These are phyloP conservation scores for Coprinopsis marcescibilis DNA, from an alignment of 768 basidiomycete genomes.

Conservation along the genomic window DNA sequence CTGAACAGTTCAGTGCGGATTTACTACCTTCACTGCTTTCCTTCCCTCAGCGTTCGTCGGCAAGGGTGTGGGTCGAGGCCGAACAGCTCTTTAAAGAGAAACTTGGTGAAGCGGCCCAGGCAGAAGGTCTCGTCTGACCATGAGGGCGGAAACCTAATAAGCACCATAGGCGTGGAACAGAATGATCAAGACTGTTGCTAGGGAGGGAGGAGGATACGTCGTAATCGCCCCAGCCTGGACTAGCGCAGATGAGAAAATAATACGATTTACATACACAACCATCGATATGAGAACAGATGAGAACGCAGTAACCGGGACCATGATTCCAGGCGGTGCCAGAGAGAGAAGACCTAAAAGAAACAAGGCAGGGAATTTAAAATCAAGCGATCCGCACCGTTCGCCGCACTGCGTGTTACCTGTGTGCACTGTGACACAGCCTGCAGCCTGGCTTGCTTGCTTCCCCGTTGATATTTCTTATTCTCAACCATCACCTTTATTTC, in stretches of 20 bases:
- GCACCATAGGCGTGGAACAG: neutral
- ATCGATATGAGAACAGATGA: neutral
- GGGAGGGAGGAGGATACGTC: neutral
- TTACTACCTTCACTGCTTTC: conserved; percentile 82
- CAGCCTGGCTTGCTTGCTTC: conserved; percentile 16
- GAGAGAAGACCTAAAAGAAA: neutral
- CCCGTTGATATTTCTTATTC: conserved; percentile 18
- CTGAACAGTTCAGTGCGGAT: conserved; percentile 91
- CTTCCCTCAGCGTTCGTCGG: conserved; percentile 59
- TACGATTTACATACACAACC: neutral
- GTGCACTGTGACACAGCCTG: no score
- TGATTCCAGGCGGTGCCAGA: neutral
- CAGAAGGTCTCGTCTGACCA: conserved; percentile 25
- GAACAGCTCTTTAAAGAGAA: conserved; percentile 73
- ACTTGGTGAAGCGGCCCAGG: conserved; percentile 36
- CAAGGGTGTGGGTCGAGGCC: conserved; percentile 84
- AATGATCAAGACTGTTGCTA: conserved; percentile 1
- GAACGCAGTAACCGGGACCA: neutral
- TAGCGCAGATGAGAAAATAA: neutral
- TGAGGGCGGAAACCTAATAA: no score
- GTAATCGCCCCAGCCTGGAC: neutral
- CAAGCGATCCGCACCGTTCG: no score
- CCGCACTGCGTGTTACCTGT: no score
- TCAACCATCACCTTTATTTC: conserved; percentile 30
- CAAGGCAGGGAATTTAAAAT: neutral